Base-by-base conservation (phyloP, 768 basidiomycete genomes). In the Mycena belliarum region DNA sequence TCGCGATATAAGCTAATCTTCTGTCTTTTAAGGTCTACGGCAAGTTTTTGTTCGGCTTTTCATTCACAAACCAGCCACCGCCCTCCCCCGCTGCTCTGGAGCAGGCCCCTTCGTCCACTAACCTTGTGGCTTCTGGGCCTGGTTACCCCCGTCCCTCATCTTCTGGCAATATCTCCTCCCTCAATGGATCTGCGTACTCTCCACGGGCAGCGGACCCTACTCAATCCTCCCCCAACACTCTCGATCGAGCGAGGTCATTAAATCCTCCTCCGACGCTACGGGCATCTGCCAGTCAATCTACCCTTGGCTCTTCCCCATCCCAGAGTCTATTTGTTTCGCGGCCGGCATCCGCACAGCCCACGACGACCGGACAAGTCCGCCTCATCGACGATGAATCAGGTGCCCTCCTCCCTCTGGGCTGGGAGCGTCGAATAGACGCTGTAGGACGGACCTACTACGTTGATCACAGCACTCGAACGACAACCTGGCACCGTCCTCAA, bases 401-500 rank as follows among this genome's bases (percentile, higher is more conserved):
- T 20, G 78, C 79, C 16, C 80, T 84, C 20, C 76, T 95, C 32
- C 92, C 93, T 0, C 70, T 76, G 23, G 91, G 91, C 6, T 95
- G 91, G 91, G 93, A 95, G 69, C 82, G 91, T 58, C 84, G 93
- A 28, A 75, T 79, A 45, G 93, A 94, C 68, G 76, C 79, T 21
- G 82, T 86, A 53, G 86, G 86, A 5, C 76, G 93, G 55, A 72
- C 83, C 23, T 95, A 95, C 72, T 95, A 89, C 69, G 91, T 95
- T 57, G 93, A 96, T 70, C 94, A 95, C 70, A 88, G 82, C 65
- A 83, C 85, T 6, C 84, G 90, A 57, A 80, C 83, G 10, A 95
- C 93, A 35, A 88, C 90, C 21, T 95, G 93, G 93, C 80, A 83
- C 64, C 81, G 85, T 53, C 87, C 84, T 4, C 65, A 66, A 40